Conservation (phyloP, 2,329 filamentous ascomycete genomes). For the Aspergillus nomiae region DNA sequence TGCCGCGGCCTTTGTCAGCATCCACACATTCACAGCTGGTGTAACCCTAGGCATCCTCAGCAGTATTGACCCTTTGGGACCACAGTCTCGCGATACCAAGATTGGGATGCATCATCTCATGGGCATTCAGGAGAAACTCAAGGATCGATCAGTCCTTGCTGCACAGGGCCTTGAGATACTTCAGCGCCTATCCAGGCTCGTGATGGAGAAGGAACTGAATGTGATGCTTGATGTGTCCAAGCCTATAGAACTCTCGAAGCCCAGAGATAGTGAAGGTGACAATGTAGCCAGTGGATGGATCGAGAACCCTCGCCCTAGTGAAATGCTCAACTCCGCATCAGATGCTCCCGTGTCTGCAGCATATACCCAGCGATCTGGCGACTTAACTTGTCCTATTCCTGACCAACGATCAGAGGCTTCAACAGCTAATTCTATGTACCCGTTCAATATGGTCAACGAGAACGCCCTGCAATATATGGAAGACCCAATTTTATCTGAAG, state of each 20-base stretch:
- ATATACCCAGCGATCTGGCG: background rate
- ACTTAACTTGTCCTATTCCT: background rate
- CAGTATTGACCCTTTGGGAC: slow-evolving; percentile 24
- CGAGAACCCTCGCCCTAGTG: background rate
- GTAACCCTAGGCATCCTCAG: slow-evolving; percentile 24
- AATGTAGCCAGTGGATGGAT: background rate
- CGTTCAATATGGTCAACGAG: background rate
- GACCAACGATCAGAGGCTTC: background rate
- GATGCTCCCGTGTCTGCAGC: background rate
- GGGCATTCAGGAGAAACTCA: slow-evolving; percentile 21
- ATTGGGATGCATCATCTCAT: slow-evolving; percentile 23
- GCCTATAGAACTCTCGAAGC: background rate
- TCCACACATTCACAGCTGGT: slow-evolving; percentile 29
- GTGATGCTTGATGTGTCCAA: slow-evolving; percentile 17
- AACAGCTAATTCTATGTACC: no score
- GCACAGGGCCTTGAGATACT: slow-evolving; percentile 25
- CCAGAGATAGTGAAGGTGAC: background rate
- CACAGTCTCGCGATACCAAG: slow-evolving; percentile 20
- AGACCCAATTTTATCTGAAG: slow-evolving; percentile 21
- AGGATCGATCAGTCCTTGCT: slow-evolving; percentile 18
- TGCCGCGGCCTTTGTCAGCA: slow-evolving; percentile 26
- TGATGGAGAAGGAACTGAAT: slow-evolving; percentile 26
- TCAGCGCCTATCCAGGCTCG: slow-evolving; percentile 17
- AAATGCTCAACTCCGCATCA: background rate
- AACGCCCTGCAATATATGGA: slow-evolving; percentile 13